Conservation (phyloP, 2,329 filamentous ascomycete genomes). For the Arthrobotrys pseudoclavata region DNA sequence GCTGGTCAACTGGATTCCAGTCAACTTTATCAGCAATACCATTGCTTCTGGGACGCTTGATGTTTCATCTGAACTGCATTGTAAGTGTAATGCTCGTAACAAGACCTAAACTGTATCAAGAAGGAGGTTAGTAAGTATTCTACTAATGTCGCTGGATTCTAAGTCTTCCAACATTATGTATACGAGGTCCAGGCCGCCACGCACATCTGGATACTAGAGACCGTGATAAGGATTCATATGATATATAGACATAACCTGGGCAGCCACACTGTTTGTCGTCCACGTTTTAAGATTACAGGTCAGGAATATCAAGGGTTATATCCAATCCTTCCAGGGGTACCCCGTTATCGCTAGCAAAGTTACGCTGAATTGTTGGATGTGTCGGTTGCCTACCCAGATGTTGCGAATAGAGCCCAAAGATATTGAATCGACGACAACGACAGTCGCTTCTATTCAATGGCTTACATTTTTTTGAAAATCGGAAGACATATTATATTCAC, state of each 20-base stretch:
- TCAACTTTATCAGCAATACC: no score
- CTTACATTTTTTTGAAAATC: no score
- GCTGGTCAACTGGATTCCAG: no score
- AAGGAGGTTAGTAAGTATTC: neutral
- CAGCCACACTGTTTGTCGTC: neutral
- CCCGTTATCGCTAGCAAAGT: neutral
- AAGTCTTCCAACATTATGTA: neutral
- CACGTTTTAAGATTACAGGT: slow-evolving; percentile 14
- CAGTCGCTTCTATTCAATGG: no score
- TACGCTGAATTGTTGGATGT: slow-evolving; percentile 24
- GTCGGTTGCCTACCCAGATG: slow-evolving; percentile 18
- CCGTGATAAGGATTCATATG: neutral
- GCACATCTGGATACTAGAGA: neutral
- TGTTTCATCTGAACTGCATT: slow-evolving; percentile 12
- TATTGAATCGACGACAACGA: neutral
- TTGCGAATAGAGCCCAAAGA: neutral
- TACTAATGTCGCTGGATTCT: neutral
- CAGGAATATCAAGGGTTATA: neutral
- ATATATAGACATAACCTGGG: neutral
- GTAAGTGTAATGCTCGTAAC: no score
- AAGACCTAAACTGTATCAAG: neutral
- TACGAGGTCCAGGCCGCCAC: neutral
- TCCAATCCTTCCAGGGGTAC: neutral
- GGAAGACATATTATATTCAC: no score
- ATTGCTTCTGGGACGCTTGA: neutral